Evolutionary conservation across 2,329 filamentous ascomycete species (phyloP).

Genomic region (Cladosporium sp.): DNA sequence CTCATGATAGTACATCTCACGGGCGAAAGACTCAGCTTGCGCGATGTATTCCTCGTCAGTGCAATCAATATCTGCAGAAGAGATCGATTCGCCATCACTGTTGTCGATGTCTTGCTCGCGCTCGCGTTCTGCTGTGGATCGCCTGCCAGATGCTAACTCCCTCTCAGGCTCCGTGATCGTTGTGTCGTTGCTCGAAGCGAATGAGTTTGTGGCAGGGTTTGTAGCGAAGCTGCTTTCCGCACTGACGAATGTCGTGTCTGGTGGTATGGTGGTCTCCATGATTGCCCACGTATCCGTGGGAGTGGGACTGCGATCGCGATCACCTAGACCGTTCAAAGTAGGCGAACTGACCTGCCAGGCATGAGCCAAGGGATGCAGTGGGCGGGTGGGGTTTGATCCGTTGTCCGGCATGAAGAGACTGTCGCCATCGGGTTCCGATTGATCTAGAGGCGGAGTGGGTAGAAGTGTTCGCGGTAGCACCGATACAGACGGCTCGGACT

Average conservation of each 20-base stretch:
- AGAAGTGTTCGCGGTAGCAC: not conserved
- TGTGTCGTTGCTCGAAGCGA: conserved; percentile 36
- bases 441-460: conserved; percentile 13
- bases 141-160: conserved; percentile 26
- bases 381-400: conserved; percentile 18
- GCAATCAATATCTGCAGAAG: conserved; percentile 54
- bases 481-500: not conserved
- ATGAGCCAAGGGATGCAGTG: conserved; percentile 33
- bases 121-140: conserved; percentile 32
- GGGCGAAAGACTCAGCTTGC: conserved; percentile 30
- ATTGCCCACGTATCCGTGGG: conserved; percentile 71
- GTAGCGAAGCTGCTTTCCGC: conserved; percentile 81
- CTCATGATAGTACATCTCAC: conserved; percentile 33
- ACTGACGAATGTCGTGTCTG: conserved; percentile 78
- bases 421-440: conserved; percentile 24
- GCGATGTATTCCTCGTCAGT: conserved; percentile 31
- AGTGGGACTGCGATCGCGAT: conserved; percentile 78
- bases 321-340: conserved; percentile 72
- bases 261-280: conserved; percentile 75
- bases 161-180: conserved; percentile 33
- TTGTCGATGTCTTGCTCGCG: conserved; percentile 51
- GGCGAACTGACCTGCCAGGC: conserved; percentile 33
- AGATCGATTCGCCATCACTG: conserved; percentile 52
- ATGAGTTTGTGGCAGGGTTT: conserved; percentile 55
- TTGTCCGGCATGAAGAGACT: conserved; percentile 25